These are phyloP conservation scores for Hirschioporus abietinus DNA, from an alignment of 768 basidiomycete genomes.

Conservation along the genomic window DNA sequence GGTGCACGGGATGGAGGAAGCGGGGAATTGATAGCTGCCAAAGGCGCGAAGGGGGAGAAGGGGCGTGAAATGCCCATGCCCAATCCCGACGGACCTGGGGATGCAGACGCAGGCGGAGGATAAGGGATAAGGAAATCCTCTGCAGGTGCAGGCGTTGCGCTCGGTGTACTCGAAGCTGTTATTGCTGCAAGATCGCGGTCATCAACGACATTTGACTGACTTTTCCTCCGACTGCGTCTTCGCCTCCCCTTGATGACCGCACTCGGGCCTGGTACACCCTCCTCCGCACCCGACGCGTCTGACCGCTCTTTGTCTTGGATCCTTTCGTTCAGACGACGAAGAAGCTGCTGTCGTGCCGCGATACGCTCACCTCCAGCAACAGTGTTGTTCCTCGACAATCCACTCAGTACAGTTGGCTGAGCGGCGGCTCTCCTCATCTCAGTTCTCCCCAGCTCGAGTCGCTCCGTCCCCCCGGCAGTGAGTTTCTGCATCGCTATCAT, in stretches of 20 bases:
- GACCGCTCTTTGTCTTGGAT: conserved; percentile 39
- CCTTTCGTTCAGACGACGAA: conserved; percentile 55
- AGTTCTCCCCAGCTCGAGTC: conserved; percentile 38
- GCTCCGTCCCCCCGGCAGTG: conserved; percentile 69
- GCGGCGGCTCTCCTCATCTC: conserved; percentile 19
- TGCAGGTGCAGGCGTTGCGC: conserved; percentile 7
- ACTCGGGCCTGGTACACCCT: conserved; percentile 20
- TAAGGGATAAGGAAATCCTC: conserved; percentile 18
- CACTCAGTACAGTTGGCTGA: conserved; percentile 39
- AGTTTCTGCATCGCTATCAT: conserved; percentile 81
- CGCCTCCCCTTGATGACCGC: conserved; percentile 11
- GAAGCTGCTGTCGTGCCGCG: conserved; percentile 64
- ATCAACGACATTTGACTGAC: conserved; percentile 24
- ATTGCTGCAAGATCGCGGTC: conserved; percentile 23
- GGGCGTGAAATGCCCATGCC: not conserved
- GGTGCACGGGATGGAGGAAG: not conserved
- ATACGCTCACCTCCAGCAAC: conserved; percentile 76
- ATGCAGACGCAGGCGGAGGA: conserved; percentile 18
- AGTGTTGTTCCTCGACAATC: conserved; percentile 60
- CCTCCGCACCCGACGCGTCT: conserved; percentile 60
- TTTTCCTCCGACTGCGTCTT: conserved; percentile 14
- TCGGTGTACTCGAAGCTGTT: conserved; percentile 18
- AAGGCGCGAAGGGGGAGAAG: not conserved
- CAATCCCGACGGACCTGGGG: conserved; percentile 3
- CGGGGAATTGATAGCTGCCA: not conserved